Evolutionary conservation across 768 basidiomycete genomes (phyloP), one percentile per base, ranked within the genome.

Genomic region (Russula sp.): DNA sequence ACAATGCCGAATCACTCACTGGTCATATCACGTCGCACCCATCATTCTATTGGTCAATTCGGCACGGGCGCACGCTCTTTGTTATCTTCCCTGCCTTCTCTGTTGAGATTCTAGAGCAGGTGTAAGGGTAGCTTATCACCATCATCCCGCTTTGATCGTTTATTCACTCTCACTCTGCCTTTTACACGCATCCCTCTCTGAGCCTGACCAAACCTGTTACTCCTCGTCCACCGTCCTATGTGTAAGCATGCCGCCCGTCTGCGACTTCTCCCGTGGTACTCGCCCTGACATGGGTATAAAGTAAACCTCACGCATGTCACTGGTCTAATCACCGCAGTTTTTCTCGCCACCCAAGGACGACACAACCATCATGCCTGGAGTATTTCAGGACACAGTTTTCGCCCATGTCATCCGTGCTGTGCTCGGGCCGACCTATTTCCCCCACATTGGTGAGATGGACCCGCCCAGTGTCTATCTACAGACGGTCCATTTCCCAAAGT

Each of bases 351-450:
- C 54, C 34, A 10, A 18, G 16, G 30, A 46, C 48, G 3, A 40
- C 16, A 14, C 38, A 36, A 44, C 26, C 50, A 11, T 34, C 28
- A 66, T 66, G 65, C 22, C 67, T 46, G 69, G 70, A 42, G 51
- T 75, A 32, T 65, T 75, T 32, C 71, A 73, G 49, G 73, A 75
- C 62, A 71, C 74, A 16, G 68, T 72, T 34, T 60, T 73, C 52
- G 74, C 74, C 8, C 64, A 72, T 54, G 18, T 74, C 44, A 58
- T 75, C 59, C 72, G 74, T 55, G 68, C 69, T 34, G 16, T 69
- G 18, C 72, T 74, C 16, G 67, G 65, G 6, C 71, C 63, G 59
- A 62, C 48, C 13, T 69, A 57, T 48, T 76, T 61, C 65, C 68
- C 62, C 40, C 60, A 70, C 42, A 24, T 14, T 14, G 69, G 71